phyloP scores from a whole-genome alignment of 225 moss, liverwort and hornwort species.

The Thuidium tamariscinum region DNA sequence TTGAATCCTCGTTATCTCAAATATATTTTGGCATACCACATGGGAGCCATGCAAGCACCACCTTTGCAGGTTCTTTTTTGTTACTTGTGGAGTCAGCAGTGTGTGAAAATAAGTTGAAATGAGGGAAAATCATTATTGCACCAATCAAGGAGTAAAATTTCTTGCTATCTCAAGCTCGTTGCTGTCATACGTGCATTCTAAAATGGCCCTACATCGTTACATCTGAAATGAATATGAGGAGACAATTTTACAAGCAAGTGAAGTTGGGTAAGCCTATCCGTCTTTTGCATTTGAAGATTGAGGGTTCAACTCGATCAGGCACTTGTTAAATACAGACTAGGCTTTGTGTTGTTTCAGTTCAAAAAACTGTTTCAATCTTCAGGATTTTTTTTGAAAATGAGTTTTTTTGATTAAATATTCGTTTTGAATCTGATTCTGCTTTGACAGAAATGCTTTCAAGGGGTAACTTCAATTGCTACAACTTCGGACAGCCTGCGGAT shows the following conservation, averaged over 20 bases:
- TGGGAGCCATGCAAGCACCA: background rate
- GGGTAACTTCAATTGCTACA: conserved; percentile 68
- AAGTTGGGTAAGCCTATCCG: background rate
- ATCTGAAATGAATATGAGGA: background rate
- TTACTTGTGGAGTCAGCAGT: background rate
- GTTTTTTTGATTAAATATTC: no score
- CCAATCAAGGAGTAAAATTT: background rate
- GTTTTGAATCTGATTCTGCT: background rate
- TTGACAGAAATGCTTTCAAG: conserved; percentile 72
- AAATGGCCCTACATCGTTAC: background rate
- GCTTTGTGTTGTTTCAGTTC: background rate
- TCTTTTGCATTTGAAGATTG: background rate
- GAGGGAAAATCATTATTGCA: background rate
- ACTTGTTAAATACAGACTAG: background rate
- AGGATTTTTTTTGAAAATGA: background rate
- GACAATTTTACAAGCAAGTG: no score
- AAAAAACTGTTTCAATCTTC: background rate
- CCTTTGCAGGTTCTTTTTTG: background rate
- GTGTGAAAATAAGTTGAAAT: background rate
- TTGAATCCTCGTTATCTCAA: background rate
- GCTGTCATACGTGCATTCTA: background rate
- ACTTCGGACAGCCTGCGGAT: conserved; percentile 80
- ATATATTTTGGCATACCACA: background rate
- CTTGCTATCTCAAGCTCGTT: background rate
- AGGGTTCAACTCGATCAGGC: background rate